Evolutionary conservation across 192 early-diverging fungal genomes (phyloP), one percentile per base, ranked within the genome.

Genomic region (Entomortierella parvispora): DNA sequence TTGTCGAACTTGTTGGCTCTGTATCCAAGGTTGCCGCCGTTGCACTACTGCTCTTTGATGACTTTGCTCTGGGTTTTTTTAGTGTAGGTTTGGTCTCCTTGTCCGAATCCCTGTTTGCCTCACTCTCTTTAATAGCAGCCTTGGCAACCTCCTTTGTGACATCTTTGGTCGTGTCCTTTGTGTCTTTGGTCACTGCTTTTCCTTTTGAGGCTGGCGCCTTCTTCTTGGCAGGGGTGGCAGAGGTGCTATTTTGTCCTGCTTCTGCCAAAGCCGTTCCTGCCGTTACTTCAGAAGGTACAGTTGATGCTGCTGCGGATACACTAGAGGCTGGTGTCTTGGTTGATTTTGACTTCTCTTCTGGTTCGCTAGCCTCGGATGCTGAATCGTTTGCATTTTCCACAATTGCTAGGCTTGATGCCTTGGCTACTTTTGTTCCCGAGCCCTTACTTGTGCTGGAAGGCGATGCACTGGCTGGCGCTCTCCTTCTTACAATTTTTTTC

Each of bases 381-480:
- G 65, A 77, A 9, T 77, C 74, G 33, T 63, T 68, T 15, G 74
- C 74, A 29, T 62, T 68, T n/a, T 77, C 74, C 54, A 63, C 49
- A 1, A 77, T 34, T 4, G 65, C 33, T 8, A 77, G 32, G 45
- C 26, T 68, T 0, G 74, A 77, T 3, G 46, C 57, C 25, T 77
- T 77, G 2, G 10, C 17, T 32, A 62, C 57, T 25, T 62, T 68
- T 12, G 72, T 45, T 4, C 26, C 20, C 10, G 25, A 25, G 26
- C 45, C 28, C 28, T 53, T 72, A 28, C 40, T 33, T 23, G 70
- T 53, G 20, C 48, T 53, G 28, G 63, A 33, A 44, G 70, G 70
- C 26, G 70, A 72, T 20, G 70, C 23, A n/a, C 55, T 61, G 11
- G 62, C 40, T 15, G 62, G 46, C 23, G 48, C 14, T 31, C 65